A percentile compares a stretch with the other conserved stretches of the same genome.
Conservation (phyloP, 257 asterid species). For the Fraxinus excelsior region DNA sequence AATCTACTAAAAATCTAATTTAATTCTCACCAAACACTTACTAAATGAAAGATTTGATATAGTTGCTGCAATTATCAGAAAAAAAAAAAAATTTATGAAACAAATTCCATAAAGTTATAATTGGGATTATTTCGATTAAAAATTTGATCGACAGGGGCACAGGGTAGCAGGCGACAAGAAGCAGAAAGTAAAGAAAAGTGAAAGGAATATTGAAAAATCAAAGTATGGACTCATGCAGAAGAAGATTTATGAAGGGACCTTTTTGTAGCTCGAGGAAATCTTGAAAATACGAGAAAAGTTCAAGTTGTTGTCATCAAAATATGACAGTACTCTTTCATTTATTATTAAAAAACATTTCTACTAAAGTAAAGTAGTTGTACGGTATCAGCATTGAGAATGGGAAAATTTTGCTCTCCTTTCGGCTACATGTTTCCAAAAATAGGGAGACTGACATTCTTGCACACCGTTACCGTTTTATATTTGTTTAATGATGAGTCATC, state of each 20-base stretch:
- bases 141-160: neutral
- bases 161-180: neutral
- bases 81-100: no score
- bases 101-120: neutral
- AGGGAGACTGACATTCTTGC: slow-evolving; percentile 26
- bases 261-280: slow-evolving; percentile 71
- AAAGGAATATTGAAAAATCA: neutral
- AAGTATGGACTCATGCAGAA: neutral
- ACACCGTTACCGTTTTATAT: neutral
- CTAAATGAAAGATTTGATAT: no score
- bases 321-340: slow-evolving; percentile 19
- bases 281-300: slow-evolving; percentile 41
- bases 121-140: neutral
- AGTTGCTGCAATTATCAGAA: no score
- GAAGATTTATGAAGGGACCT: neutral
- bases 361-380: slow-evolving; percentile 20
- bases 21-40: no score
- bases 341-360: neutral
- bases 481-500: neutral
- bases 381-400: slow-evolving; percentile 54
- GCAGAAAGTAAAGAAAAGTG: slow-evolving; percentile 6
- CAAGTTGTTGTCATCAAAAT: slow-evolving; percentile 31
- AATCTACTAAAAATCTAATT: no score
- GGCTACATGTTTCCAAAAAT: slow-evolving; percentile 50
- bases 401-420: slow-evolving; percentile 40